Percentiles rank a stretch among this genome's conserved stretches.
Conservation (phyloP, 2,329 filamentous ascomycete species). For the Aspergillus pseudoviridinutans region DNA sequence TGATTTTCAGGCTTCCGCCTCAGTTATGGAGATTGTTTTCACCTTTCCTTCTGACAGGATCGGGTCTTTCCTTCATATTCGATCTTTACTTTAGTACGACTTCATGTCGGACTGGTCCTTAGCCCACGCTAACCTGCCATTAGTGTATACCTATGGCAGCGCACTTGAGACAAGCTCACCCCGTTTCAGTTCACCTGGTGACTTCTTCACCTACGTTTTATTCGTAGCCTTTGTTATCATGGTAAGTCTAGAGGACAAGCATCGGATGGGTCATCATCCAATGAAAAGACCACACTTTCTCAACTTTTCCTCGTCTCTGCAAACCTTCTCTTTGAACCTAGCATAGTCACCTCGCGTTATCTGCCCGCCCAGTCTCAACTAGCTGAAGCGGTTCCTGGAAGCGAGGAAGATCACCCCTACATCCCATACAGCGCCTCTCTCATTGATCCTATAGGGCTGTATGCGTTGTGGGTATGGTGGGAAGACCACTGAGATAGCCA, state of each 20-base stretch:
- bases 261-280: slow-evolving; percentile 12
- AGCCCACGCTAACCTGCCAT: slow-evolving; percentile 27
- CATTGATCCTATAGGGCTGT: slow-evolving; percentile 55
- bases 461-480: slow-evolving; percentile 71
- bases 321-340: slow-evolving; percentile 14
- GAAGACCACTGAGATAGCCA: slow-evolving; percentile 66
- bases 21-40: slow-evolving; percentile 59
- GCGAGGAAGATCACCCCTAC: slow-evolving; percentile 75
- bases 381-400: slow-evolving; percentile 81
- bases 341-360: slow-evolving; percentile 59
- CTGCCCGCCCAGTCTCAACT: slow-evolving; percentile 72
- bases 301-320: slow-evolving; percentile 15
- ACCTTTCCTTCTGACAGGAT: slow-evolving; percentile 57
- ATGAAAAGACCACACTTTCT: slow-evolving; percentile 8
- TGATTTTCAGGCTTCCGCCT: slow-evolving; percentile 56
- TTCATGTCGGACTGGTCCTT: slow-evolving; percentile 14
- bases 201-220: slow-evolving; percentile 74
- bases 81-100: slow-evolving; percentile 68
- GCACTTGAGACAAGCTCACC: slow-evolving; percentile 68
- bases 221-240: slow-evolving; percentile 69
- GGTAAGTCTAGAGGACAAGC: slow-evolving; percentile 59
- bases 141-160: slow-evolving; percentile 72
- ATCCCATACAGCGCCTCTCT: slow-evolving; percentile 59
- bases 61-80: slow-evolving; percentile 57
- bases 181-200: slow-evolving; percentile 70